These are phyloP conservation scores for Candida odintsovae DNA, from an alignment of 805 yeast genomes.

Conservation along the genomic window DNA sequence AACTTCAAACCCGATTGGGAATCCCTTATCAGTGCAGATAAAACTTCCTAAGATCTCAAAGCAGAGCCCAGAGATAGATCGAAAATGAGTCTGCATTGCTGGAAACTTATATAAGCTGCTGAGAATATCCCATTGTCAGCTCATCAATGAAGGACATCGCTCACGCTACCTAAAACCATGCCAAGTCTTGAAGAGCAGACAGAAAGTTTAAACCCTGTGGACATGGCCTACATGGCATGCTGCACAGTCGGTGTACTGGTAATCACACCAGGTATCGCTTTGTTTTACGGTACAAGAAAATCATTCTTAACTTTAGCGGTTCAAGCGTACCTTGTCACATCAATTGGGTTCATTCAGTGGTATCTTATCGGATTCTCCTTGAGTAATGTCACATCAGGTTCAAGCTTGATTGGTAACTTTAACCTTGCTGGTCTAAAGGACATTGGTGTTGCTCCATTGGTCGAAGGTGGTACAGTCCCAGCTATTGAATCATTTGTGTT, in stretches of 20 bases:
- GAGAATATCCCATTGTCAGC: too few species aligned
- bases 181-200: constrained; percentile 28
- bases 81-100: too few species aligned
- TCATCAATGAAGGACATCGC: too few species aligned
- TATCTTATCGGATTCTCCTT: constrained; percentile 94
- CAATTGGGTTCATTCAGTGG: constrained; percentile 81
- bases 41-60: too few species aligned
- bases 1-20: too few species aligned
- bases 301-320: constrained; percentile 76
- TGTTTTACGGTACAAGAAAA: constrained; percentile 86
- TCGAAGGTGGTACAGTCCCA: constrained; percentile 52
- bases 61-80: too few species aligned
- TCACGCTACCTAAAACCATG: constrained; percentile 1
- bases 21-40: too few species aligned
- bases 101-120: too few species aligned
- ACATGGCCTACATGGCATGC: constrained; percentile 41
- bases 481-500: constrained; percentile 60
- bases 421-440: constrained; percentile 72
- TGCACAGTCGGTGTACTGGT: constrained; percentile 44
- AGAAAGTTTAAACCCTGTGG: constrained; percentile 33
- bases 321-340: constrained; percentile 65
- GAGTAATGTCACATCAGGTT: constrained; percentile 59
- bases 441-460: constrained; percentile 64
- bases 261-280: constrained; percentile 93
- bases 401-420: constrained; percentile 81